Base-by-base conservation (phyloP, 1,284 basidiomycete genomes). In the Melampsora medusae region DNA sequence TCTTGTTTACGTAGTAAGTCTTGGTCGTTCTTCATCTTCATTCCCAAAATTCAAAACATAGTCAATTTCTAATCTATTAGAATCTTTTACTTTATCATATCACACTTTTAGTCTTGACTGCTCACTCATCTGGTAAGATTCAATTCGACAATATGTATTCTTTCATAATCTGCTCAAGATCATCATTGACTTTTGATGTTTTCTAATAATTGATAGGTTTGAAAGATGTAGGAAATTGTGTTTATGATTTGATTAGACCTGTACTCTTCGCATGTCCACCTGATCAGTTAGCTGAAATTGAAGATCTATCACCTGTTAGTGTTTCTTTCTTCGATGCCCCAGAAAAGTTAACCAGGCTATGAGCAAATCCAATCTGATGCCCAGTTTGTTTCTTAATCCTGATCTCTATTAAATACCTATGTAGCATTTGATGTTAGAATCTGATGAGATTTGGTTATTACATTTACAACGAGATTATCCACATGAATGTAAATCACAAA, bases 371-470 rank as follows among this genome's bases (percentile, higher is more conserved):
- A 49, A 28, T 33, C 10, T 31, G 22, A 59, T 31, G 0, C 28
- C 28, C 28, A 28, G 28, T 28, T 28, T 31, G 22, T 19, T 22
- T 31, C n/a, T 31, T 19, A 22, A 19, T 28, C 16, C 60, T 59
- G 42, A 33, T 38, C 28, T 62, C 28, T 28, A 28, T 28, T 2
- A 28, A 28, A 28, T 28, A 2, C 28, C 2, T 6, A 22, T 38
- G 5, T 28, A 67, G 66, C 72, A 75, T 75, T 56, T 68, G 7
- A 75, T 73, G 71, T 38, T 75, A 38, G 72, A 68, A 22, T 75
- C 72, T 2, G 72, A 68, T 25, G 72, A 75, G 38, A 75, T 75
- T 38, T 75, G 72, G 72, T 10, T 31, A 9, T 46, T 67, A 19
- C 59, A 38, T 50, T 56, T 75, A 12, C 38, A 49, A 14, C 33